Evolutionary conservation across 192 early-diverging fungal species (phyloP).

Genomic region (Fimicolochytrium jonesii): DNA sequence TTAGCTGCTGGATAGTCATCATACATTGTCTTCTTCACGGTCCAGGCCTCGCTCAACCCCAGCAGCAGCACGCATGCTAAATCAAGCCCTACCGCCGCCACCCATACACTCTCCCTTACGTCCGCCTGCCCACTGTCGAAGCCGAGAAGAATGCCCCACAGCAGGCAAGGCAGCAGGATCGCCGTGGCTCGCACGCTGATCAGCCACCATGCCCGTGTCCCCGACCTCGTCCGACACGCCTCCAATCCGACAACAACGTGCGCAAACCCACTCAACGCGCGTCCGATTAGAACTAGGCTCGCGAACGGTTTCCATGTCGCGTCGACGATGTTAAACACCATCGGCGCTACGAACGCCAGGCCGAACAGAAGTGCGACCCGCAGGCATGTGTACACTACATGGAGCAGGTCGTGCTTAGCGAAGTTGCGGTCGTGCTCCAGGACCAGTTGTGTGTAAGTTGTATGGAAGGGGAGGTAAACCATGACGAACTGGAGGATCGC

Average conservation of each 20-base stretch:
- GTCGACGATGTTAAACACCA: constrained; percentile 9
- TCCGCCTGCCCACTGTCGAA: neutral
- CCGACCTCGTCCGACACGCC: neutral
- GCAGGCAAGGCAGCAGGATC: neutral
- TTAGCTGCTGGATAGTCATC: neutral
- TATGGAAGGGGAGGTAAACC: constrained; percentile 13
- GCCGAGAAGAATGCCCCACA: constrained; percentile 4
- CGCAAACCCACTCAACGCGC: neutral
- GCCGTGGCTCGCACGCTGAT: constrained; percentile 1
- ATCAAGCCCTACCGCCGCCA: constrained; percentile 3
- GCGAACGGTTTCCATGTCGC: constrained; percentile 12
- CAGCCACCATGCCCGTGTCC: constrained; percentile 16
- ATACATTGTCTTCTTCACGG: neutral
- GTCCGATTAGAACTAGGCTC: neutral
- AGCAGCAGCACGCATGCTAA: constrained; percentile 4
- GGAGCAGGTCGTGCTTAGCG: constrained; percentile 1
- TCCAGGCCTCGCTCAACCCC: constrained; percentile 2
- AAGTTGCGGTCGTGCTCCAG: constrained; percentile 18
- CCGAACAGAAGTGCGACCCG: constrained; percentile 9
- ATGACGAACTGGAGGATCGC: constrained; percentile 1
- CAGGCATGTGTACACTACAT: constrained; percentile 5
- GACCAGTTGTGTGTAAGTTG: constrained; percentile 9
- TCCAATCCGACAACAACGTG: neutral
- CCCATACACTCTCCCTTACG: constrained; percentile 5
- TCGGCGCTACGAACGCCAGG: constrained; percentile 5